phyloP scores from a whole-genome alignment of 1,139 yeast genomes.

The Suhomyces wounanorum region DNA sequence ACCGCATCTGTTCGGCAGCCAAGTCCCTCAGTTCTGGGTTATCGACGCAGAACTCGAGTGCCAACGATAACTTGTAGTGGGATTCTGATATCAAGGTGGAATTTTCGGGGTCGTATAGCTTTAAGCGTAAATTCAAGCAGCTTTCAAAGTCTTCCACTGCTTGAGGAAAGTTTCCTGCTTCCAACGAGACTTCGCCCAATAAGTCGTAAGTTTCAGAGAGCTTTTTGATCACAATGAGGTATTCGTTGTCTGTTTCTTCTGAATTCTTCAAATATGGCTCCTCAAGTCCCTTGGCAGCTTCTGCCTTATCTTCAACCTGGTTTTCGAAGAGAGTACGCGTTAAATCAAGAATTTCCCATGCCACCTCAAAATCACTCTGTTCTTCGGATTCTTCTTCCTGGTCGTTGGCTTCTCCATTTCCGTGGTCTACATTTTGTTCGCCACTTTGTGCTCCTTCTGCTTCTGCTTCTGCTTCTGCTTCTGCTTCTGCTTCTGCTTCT shows the following conservation, averaged over 20 bases:
- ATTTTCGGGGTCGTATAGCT: slow-evolving; percentile 49
- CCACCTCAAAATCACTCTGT: slow-evolving; percentile 77
- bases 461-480: slow-evolving; percentile 25
- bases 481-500: slow-evolving; percentile 31
- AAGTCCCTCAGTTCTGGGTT: slow-evolving; percentile 48
- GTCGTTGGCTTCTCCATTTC: slow-evolving; percentile 3
- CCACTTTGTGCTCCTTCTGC: slow-evolving; percentile 16
- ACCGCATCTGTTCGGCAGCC: slow-evolving; percentile 60
- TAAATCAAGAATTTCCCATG: slow-evolving; percentile 84
- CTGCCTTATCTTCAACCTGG: slow-evolving; percentile 26
- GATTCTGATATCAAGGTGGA: slow-evolving; percentile 74
- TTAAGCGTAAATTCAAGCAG: slow-evolving; percentile 56
- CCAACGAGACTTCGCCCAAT: slow-evolving; percentile 86
- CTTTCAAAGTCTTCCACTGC: slow-evolving; percentile 67
- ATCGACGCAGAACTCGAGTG: slow-evolving; percentile 68
- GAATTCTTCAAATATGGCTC: slow-evolving; percentile 41
- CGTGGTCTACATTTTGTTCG: slow-evolving; percentile 23
- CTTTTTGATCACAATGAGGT: slow-evolving; percentile 46
- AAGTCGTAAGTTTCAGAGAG: slow-evolving; percentile 78
- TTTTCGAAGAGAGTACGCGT: slow-evolving; percentile 66
- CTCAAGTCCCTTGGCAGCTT: slow-evolving; percentile 13
- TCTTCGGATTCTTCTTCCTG: slow-evolving; percentile 41
- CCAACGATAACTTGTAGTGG: slow-evolving; percentile 79
- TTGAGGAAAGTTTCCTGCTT: slow-evolving; percentile 79
- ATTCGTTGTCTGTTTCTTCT: slow-evolving; percentile 34